A percentile compares a stretch with the other conserved stretches of the same genome.
Conservation (phyloP, 2,329 filamentous ascomycete species). For the Fusarium zealandicum region DNA sequence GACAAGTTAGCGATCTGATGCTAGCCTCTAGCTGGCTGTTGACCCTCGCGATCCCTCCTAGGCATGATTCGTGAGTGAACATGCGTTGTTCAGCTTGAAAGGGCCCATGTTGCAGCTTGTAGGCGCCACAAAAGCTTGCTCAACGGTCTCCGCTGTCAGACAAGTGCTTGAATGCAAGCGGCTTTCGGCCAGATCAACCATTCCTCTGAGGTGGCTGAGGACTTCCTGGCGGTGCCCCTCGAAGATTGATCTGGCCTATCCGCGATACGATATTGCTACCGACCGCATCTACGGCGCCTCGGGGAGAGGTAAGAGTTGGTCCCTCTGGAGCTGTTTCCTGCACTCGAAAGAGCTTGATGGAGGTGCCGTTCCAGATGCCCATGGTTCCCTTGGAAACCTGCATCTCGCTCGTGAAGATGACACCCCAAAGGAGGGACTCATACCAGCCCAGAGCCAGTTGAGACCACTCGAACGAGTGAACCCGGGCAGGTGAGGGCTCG, state of each 20-base stretch:
- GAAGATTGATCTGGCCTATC: constrained; percentile 81
- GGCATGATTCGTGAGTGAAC: constrained; percentile 6
- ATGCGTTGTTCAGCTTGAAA: background rate
- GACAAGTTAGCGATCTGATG: constrained; percentile 9
- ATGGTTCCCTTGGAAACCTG: constrained; percentile 84
- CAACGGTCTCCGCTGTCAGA: no score
- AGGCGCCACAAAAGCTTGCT: background rate
- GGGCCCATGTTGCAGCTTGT: no score
- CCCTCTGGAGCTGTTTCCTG: constrained; percentile 83
- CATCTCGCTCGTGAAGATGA: constrained; percentile 91
- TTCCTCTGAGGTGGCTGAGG: constrained; percentile 29
- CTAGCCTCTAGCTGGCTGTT: constrained; percentile 8
- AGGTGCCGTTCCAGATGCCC: constrained; percentile 92
- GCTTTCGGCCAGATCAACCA: constrained; percentile 9
- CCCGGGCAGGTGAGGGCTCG: constrained; percentile 75
- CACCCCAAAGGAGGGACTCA: constrained; percentile 90
- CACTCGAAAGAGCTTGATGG: constrained; percentile 86
- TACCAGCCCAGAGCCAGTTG: constrained; percentile 93
- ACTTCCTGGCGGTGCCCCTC: constrained; percentile 51
- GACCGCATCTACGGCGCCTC: constrained; percentile 91
- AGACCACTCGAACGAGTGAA: constrained; percentile 95
- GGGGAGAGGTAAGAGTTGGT: constrained; percentile 81
- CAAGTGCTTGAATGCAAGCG: background rate
- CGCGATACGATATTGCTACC: constrained; percentile 88
- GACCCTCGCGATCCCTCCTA: constrained; percentile 5